phyloP scores from a whole-genome alignment of 371 early-diverging fungal species.

The Zopfochytrium polystomum region DNA sequence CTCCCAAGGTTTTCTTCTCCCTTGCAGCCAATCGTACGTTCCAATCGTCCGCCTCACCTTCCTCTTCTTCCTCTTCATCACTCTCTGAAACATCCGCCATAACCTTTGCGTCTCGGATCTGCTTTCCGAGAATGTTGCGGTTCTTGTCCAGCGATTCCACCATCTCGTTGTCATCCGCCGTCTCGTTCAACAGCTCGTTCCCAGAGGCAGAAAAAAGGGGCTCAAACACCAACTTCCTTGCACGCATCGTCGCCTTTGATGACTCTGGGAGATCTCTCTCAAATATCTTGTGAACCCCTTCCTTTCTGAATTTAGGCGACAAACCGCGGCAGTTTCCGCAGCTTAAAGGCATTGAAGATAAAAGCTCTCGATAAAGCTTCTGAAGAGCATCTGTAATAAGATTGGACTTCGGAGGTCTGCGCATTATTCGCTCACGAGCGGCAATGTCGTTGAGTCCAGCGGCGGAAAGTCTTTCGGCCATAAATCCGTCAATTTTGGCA shows the following conservation, averaged over 20 bases:
- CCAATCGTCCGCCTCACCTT: conserved; percentile 15
- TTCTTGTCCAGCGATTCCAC: conserved; percentile 14
- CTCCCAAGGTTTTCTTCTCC: conserved; percentile 1
- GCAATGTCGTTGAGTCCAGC: conserved; percentile 10
- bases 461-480: conserved; percentile 42
- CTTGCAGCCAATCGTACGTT: no score
- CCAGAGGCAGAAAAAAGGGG: conserved; percentile 37
- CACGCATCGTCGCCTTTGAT: conserved; percentile 63
- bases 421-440: background rate
- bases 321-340: conserved; percentile 86
- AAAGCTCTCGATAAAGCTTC: conserved; percentile 42
- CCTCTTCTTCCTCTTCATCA: conserved; percentile 42
- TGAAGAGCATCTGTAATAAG: conserved; percentile 42
- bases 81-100: conserved; percentile 37
- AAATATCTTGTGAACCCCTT: conserved; percentile 85
- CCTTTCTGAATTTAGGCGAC: conserved; percentile 76
- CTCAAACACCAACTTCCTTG: conserved; percentile 48
- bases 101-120: conserved; percentile 16
- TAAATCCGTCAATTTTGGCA: conserved; percentile 70
- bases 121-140: conserved; percentile 22
- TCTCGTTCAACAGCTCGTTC: conserved; percentile 22
- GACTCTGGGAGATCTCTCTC: conserved; percentile 72
- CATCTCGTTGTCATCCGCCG: conserved; percentile 7
- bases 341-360: conserved; percentile 46
- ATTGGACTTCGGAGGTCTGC: conserved; percentile 27